Conservation (phyloP, 2,329 filamentous ascomycete species). For the Pseudocercospora fuligena region DNA sequence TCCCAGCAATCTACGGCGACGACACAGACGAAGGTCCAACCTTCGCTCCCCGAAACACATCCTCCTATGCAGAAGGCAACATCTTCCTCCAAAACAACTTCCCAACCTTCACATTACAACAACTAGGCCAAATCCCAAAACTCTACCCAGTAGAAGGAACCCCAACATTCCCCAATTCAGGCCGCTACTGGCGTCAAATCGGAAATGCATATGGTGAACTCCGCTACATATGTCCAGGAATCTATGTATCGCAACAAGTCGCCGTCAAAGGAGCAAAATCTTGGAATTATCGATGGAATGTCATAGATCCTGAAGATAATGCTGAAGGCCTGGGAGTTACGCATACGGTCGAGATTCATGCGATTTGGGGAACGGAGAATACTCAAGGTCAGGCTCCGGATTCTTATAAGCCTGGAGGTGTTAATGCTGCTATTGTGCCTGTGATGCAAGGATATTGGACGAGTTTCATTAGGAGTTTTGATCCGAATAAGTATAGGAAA, state of each 20-base stretch:
- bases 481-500: conserved; percentile 66
- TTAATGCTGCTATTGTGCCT: conserved; percentile 63
- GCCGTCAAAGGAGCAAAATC: conserved; percentile 48
- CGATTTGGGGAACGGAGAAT: conserved; percentile 69
- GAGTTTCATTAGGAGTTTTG: conserved; percentile 68
- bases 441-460: conserved; percentile 74
- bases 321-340: conserved; percentile 60
- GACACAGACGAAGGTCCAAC: conserved; percentile 68
- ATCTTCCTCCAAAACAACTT: conserved; percentile 64
- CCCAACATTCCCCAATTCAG: conserved; percentile 53
- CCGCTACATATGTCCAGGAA: conserved; percentile 67
- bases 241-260: conserved; percentile 57
- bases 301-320: conserved; percentile 62
- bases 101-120: conserved; percentile 56
- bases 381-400: conserved; percentile 54
- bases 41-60: conserved; percentile 59
- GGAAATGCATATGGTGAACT: conserved; percentile 67
- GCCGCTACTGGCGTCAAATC: conserved; percentile 63
- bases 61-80: conserved; percentile 55
- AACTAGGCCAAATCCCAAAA: conserved; percentile 58
- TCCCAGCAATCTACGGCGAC: conserved; percentile 61
- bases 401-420: conserved; percentile 59
- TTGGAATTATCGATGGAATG: conserved; percentile 74
- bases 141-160: conserved; percentile 60
- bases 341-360: conserved; percentile 69